Evolutionary conservation across 1,139 yeast genomes (phyloP), one percentile per base, ranked within the genome.

Genomic region (Debaryomyces nepalensis): DNA sequence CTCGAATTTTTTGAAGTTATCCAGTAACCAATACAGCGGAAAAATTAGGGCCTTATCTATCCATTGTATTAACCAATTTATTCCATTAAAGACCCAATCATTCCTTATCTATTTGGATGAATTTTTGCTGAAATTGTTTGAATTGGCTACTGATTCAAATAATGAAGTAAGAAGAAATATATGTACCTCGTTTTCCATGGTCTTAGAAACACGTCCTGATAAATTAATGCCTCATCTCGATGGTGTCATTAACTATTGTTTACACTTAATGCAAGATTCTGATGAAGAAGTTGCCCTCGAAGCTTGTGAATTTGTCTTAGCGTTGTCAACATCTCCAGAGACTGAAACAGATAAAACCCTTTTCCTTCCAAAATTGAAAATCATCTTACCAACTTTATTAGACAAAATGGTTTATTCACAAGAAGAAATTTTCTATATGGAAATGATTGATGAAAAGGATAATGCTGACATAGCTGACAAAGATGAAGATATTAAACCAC

Each of bases 241-340:
- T 43, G 98, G 98, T 4, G 90, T 93, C 12, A 79, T 93, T 39
- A 80, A 84, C 52, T 93, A 87, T 67, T 83, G 93, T 58, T 65
- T 89, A 44, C 97, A 91, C 61, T 79, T 91, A 48, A 82, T 93
- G 70, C 78, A 79, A 47, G 82, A 77, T 50, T 63, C 65, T 26
- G 66, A 68, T 7, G 95, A 87, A 49, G 83, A 76, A 43, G 95
- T 90, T 30, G 87, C 96, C 0, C 70, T 90, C 39, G 97, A 90
- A 60, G 98, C 96, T 2, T 89, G 97, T 64, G 99, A 93, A 65
- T 90, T 93, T 55, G 70, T 95, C 49, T 74, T 93, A 40, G 82
- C 87, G 1, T 73, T 93, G 44, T 82, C 95, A 1, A 85, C 89
- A 9, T 57, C 68, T 11, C 58, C 68, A 1, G 66, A 61, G 30